Evolutionary conservation across 768 basidiomycete genomes (phyloP), one percentile per base, ranked within the genome.

Genomic region (Hebeloma cylindrosporum): DNA sequence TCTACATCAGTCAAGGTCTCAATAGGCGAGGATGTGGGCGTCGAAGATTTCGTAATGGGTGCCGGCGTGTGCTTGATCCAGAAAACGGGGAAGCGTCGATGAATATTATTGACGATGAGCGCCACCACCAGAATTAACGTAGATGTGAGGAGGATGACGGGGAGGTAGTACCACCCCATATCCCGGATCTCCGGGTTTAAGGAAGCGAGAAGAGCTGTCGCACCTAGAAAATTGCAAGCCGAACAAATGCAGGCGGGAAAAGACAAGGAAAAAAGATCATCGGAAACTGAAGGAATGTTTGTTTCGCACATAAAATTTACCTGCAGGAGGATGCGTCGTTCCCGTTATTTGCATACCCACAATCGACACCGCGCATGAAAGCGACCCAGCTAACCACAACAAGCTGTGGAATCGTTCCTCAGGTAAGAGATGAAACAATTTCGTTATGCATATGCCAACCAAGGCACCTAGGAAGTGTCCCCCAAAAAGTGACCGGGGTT

Each of bases 321-420:
- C 80, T 39, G 76, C 78, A 16, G 79, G 79, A 2, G 79, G 79
- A 54, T 80, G 79, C 7, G 69, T 71, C 5, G 73, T 80, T 7
- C 57, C 58, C 7, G 77, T 77, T 38, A 79, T 62, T 50, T 78
- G 75, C 79, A 80, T 79, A 17, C 65, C 54, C 13, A 77, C 72
- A 27, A 77, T 56, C 17, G 72, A 42, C 11, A 62, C 51, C 1
- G 72, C 71, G 40, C 70, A 72, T 0, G 75, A 67, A 1, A 79
- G 56, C 0, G 74, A 72, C 4, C 65, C 76, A 7, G 71, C 69
- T 9, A 81, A 61, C 78, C 77, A 82, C 33, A 65, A 48, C 20
- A 78, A 55, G n/a, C 75, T 56, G 20, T 69, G 47, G 54, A 72
- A 76, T 14, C 64, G 65, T 40, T 65, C 49, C 41, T 73, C 68